Evolutionary conservation across 306 rosid species (phyloP).

Genomic region (Cucurbita pepo): DNA sequence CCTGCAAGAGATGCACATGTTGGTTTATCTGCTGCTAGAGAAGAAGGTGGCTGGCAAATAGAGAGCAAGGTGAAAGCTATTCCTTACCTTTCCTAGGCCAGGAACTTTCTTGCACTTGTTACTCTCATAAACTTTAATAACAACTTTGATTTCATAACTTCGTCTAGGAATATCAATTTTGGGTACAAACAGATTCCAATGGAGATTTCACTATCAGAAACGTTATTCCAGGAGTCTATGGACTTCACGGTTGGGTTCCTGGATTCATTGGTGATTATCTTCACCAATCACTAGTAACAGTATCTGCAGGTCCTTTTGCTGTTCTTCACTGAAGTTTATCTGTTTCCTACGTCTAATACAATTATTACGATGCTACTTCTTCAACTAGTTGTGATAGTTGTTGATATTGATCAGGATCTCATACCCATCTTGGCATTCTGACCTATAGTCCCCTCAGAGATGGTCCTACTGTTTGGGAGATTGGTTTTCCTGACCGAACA

Average conservation of each 20-base stretch:
- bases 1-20: constrained; percentile 19
- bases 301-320: constrained; percentile 10
- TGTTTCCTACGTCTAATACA: not conserved
- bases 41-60: constrained; percentile 29
- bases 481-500: constrained; percentile 30
- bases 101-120: not conserved
- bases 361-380: not conserved
- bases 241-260: constrained; percentile 34
- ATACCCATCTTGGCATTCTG: constrained; percentile 17
- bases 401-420: constrained; percentile 10
- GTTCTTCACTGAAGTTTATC: not conserved
- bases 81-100: not conserved
- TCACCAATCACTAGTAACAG: constrained; percentile 5
- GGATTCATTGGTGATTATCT: constrained; percentile 32
- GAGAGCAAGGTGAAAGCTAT: constrained; percentile 23
- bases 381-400: not conserved
- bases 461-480: constrained; percentile 35
- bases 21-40: constrained; percentile 28
- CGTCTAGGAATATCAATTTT: constrained; percentile 26
- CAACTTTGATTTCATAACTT: not conserved
- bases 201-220: constrained; percentile 26
- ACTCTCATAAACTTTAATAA: not conserved
- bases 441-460: constrained; percentile 25
- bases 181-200: constrained; percentile 21
- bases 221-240: constrained; percentile 22